These are phyloP conservation scores for Abelmoschus esculentus DNA, from an alignment of 345 rosid species.

Conservation along the genomic window DNA sequence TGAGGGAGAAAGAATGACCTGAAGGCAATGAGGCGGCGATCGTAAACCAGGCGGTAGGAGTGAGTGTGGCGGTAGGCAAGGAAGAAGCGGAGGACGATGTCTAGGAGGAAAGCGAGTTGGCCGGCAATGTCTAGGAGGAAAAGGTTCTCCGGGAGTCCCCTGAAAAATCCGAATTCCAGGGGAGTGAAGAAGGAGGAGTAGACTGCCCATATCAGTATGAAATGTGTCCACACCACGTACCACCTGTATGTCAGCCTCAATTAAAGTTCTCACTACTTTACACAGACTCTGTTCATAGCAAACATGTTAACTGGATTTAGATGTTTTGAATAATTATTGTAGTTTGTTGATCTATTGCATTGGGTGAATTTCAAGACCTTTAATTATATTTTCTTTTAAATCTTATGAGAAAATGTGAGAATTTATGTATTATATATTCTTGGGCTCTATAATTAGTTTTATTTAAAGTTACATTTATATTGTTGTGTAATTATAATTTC, in stretches of 20 bases:
- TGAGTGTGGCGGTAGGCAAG: slow-evolving; percentile 54
- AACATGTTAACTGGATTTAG: no score
- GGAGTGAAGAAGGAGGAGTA: slow-evolving; percentile 95
- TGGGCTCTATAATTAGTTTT: no score
- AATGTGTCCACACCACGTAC: slow-evolving; percentile 59
- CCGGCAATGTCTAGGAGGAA: slow-evolving; percentile 65
- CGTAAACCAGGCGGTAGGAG: slow-evolving; percentile 45
- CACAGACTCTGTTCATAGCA: no score
- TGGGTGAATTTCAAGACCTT: no score
- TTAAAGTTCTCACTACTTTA: no score
- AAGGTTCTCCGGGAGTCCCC: slow-evolving; percentile 67
- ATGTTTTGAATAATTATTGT: no score
- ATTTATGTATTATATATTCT: no score
- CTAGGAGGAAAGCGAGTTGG: slow-evolving; percentile 64
- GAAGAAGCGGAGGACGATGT: slow-evolving; percentile 56
- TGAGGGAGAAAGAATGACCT: slow-evolving; percentile 27
- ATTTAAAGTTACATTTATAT: no score
- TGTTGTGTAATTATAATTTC: no score
- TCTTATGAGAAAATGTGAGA: no score
- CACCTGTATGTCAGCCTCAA: slow-evolving; percentile 29
- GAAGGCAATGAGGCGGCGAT: slow-evolving; percentile 50
- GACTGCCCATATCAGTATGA: slow-evolving; percentile 71
- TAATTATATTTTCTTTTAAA: no score
- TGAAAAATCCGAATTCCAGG: slow-evolving; percentile 74
- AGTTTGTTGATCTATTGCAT: no score